Base-by-base conservation (phyloP, 495 filamentous ascomycete genomes). In the Aspergillus sparsus region DNA sequence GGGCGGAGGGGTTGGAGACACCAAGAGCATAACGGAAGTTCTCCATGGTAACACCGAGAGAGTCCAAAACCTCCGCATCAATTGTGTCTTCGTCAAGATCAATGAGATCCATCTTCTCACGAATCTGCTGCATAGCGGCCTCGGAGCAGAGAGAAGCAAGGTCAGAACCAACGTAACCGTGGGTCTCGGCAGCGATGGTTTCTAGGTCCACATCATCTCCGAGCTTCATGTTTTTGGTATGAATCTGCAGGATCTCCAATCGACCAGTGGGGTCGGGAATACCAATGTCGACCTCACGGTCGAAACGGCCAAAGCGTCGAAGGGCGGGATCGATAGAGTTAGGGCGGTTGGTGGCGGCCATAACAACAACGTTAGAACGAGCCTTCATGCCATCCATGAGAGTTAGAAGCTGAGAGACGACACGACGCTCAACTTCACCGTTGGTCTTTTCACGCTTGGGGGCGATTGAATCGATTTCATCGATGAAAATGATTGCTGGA, bases 151-250 rank as follows among this genome's bases (percentile, higher is more conserved):
- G 89, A n/a, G 94, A 96, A 41, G 94, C 94, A 72, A 98, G 78
- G 88, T 98, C 94, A 37, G 94, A 98, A 79, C 94, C 94, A 73
- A 98, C 94, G 67, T 97, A 98, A 80, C 94, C 94, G 80, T 98
- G 94, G 52, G 94, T 98, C 82, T 98, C 95, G 39, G 95, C 87
- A 39, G 94, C 95, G 68, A 98, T 97, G 66, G 91, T 86, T 81
- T 96, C 92, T 18, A 98, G 87, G 71, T 98, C 94, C 44, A 98
- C 94, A 72, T 98, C 94, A 47, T 97, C 95, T 49, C 80, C 92
- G 33, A 98, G 85, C 83, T 98, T 98, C 94, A 98, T 98, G 85
- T 98, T 98, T 87, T 98, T 98, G 67, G 95, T 98, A 82, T 98
- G 94, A 64, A 98, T 98, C 76, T 93, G 89, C 50, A 98, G 85